These are phyloP conservation scores for Solanum chiquidenum DNA, from an alignment of 257 asterid genomes.

Conservation along the genomic window DNA sequence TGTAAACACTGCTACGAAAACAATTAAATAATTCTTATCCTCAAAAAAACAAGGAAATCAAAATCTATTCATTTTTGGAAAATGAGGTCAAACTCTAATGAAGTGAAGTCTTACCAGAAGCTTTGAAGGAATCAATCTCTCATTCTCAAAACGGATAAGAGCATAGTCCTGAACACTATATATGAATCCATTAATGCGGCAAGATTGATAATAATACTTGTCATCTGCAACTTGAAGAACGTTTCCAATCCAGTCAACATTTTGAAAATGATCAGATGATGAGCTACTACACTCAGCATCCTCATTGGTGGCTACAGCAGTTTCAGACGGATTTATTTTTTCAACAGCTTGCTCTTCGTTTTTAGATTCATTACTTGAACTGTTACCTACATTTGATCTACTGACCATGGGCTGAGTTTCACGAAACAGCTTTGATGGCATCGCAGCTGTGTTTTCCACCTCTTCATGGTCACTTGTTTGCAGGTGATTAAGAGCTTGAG, in stretches of 20 bases:
- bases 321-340: constrained; percentile 29
- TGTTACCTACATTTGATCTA: background rate
- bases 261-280: constrained; percentile 25
- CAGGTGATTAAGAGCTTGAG: constrained; percentile 15
- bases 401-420: background rate
- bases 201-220: constrained; percentile 49
- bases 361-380: background rate
- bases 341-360: constrained; percentile 17
- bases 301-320: constrained; percentile 20
- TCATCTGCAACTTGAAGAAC: constrained; percentile 44
- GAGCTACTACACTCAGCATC: constrained; percentile 20
- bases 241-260: constrained; percentile 69
- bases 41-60: background rate
- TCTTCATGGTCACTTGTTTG: constrained; percentile 9
- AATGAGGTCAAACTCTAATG: background rate
- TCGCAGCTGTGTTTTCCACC: constrained; percentile 11
- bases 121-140: constrained; percentile 58
- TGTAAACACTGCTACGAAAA: background rate
- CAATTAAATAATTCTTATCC: background rate
- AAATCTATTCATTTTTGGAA: background rate
- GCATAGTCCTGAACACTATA: constrained; percentile 52
- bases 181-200: constrained; percentile 54
- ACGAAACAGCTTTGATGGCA: background rate
- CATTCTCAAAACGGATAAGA: constrained; percentile 45
- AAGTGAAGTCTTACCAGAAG: constrained; percentile 55